Percentiles rank a stretch among this genome's conserved stretches.
Evolutionary conservation across 164 flowering plant species (phyloP).

Genomic region (Litsea cubeba): DNA sequence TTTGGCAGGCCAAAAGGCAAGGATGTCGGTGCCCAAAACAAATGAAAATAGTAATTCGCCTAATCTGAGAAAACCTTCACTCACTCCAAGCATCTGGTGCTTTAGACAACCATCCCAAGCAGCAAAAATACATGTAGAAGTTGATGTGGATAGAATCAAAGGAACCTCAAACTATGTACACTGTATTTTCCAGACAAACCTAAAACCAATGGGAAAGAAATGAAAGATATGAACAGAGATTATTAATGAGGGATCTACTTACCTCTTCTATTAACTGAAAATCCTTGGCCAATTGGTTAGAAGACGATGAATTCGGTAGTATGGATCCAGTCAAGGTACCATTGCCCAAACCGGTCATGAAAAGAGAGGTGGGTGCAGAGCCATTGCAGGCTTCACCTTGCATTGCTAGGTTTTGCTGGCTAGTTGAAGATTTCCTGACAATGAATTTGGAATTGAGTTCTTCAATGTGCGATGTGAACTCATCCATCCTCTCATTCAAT

Average conservation of each 20-base stretch:
- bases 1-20: neutral
- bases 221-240: neutral
- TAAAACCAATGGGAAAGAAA: neutral
- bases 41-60: no score
- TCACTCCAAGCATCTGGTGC: neutral
- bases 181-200: neutral
- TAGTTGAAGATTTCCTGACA: constrained; percentile 34
- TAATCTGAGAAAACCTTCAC: neutral
- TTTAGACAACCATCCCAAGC: neutral
- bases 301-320: constrained; percentile 60
- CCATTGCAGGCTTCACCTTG: constrained; percentile 76
- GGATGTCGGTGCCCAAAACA: no score
- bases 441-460: constrained; percentile 71
- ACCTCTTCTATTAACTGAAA: constrained; percentile 85
- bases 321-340: constrained; percentile 58
- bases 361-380: constrained; percentile 68
- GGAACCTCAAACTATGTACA: neutral
- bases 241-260: neutral
- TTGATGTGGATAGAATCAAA: no score
- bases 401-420: constrained; percentile 58
- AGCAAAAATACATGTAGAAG: neutral
- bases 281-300: constrained; percentile 71
- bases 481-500: constrained; percentile 86
- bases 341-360: constrained; percentile 59
- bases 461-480: constrained; percentile 71